These are phyloP conservation scores for Coemansia pectinata DNA, from an alignment of 192 early-diverging fungal genomes.

Conservation along the genomic window DNA sequence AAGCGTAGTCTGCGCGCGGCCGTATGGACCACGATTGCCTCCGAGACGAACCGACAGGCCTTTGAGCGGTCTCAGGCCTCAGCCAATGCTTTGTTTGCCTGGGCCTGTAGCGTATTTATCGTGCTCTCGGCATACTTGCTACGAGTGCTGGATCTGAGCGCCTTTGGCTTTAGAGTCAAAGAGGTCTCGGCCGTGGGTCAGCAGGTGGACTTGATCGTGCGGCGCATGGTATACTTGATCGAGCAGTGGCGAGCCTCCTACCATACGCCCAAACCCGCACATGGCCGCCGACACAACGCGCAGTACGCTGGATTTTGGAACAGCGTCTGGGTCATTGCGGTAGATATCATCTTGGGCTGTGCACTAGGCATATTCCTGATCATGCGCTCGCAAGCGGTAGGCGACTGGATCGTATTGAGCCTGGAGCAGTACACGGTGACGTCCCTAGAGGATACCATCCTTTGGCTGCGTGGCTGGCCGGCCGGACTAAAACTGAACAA, in stretches of 20 bases:
- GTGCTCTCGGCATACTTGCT: constrained; percentile 59
- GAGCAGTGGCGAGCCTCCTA: constrained; percentile 71
- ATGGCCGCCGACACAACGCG: constrained; percentile 32
- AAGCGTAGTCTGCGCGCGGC: not conserved
- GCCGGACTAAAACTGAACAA: constrained; percentile 96
- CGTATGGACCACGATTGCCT: constrained; percentile 6
- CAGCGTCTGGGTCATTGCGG: constrained; percentile 91
- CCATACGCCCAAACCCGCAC: constrained; percentile 57
- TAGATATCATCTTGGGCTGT: constrained; percentile 88
- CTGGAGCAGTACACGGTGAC: constrained; percentile 68
- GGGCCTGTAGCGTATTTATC: constrained; percentile 51
- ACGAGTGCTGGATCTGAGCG: constrained; percentile 60
- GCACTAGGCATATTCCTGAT: constrained; percentile 74
- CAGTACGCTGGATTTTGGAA: constrained; percentile 83
- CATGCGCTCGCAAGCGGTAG: constrained; percentile 59
- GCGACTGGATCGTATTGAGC: constrained; percentile 56
- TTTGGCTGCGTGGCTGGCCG: constrained; percentile 91
- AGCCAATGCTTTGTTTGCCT: constrained; percentile 6
- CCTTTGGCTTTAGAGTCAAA: constrained; percentile 61
- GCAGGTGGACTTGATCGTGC: constrained; percentile 86
- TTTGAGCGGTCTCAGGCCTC: not conserved
- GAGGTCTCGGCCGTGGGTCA: constrained; percentile 76
- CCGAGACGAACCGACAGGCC: not conserved
- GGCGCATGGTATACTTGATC: constrained; percentile 86
- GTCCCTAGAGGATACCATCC: constrained; percentile 69